A percentile compares a stretch with the other conserved stretches of the same genome.
Evolutionary conservation across 2,329 filamentous ascomycete genomes (phyloP).

Genomic region (Verruconis gallopava): DNA sequence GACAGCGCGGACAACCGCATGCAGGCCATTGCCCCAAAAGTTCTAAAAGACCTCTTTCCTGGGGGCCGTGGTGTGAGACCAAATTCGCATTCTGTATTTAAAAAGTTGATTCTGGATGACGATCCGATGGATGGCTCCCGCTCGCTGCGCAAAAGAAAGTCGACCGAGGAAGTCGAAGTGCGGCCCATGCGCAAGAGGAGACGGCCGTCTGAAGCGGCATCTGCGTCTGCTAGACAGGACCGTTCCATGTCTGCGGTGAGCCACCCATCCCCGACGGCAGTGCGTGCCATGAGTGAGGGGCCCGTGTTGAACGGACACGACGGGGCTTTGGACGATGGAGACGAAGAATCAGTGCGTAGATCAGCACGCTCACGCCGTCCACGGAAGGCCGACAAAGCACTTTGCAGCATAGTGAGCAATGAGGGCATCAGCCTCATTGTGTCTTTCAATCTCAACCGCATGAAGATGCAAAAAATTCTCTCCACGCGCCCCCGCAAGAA

Average conservation of each 20-base stretch:
- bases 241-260: conserved; percentile 4
- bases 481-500: conserved; percentile 43
- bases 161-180: conserved; percentile 51
- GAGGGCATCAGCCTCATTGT: conserved; percentile 40
- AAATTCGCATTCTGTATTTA: conserved; percentile 66
- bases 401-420: conserved; percentile 27
- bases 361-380: conserved; percentile 46
- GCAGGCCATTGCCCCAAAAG: conserved; percentile 43
- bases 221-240: conserved; percentile 4
- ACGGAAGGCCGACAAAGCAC: conserved; percentile 29
- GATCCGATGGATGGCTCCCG: conserved; percentile 66
- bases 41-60: conserved; percentile 60
- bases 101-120: conserved; percentile 56
- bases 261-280: neutral
- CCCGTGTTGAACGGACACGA: conserved; percentile 10
- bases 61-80: conserved; percentile 52
- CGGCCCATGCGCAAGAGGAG: conserved; percentile 19
- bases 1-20: conserved; percentile 39
- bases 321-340: conserved; percentile 15
- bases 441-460: conserved; percentile 43
- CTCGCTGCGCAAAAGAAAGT: conserved; percentile 71
- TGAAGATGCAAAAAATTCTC: conserved; percentile 48
- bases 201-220: conserved; percentile 7
- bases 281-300: conserved; percentile 9
- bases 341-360: conserved; percentile 19